Base-by-base conservation (phyloP, 345 rosid genomes). In the Leavenworthia alabamica region DNA sequence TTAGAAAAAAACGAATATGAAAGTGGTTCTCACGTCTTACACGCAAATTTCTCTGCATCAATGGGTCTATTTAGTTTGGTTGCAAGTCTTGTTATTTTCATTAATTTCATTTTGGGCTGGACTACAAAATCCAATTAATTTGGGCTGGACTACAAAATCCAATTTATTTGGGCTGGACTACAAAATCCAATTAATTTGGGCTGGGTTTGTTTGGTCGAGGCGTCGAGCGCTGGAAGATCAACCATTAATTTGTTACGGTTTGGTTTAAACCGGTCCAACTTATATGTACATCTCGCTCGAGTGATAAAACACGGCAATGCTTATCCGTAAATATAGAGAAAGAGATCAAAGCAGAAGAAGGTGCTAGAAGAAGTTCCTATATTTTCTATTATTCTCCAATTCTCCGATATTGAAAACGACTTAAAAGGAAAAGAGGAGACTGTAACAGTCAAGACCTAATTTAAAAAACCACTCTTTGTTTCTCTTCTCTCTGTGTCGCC, bases 11-110 rank as follows among this genome's bases (percentile, higher is more conserved):
- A 0, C 13, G 2, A 2, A 2, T 51, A 39, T 31, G 39, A 5
- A 10, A 63, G 51, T 41, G n/a, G 60, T 44, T 28, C 68, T 28
- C 60, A 64, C 42, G 42, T 51, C 45, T 47, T 24, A 23, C 4
- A 35, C 4, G 4, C 14, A 62, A 50, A 63, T 35, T 33, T 71
- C 32, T 27, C 23, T 53, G 62, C 14, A 56, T 63, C 75, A 6
- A 32, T 63, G 20, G 64, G 53, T 56, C 48, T 63, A 16, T 24
- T 71, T 39, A 54, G 59, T 71, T 64, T 71, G 40, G 57, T 58
- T 56, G 65, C 70, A 63, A 63, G 53, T 48, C 3, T 71, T 71
- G 3, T 54, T 71, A 3, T 11, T 70, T 12, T 46, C 62, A 39
- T 41, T 31, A 1, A 26, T 9, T 36, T 1, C 1, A 15, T 6